These are phyloP conservation scores for Leccinum fuscescens DNA, from an alignment of 1,284 basidiomycete genomes.

Conservation along the genomic window DNA sequence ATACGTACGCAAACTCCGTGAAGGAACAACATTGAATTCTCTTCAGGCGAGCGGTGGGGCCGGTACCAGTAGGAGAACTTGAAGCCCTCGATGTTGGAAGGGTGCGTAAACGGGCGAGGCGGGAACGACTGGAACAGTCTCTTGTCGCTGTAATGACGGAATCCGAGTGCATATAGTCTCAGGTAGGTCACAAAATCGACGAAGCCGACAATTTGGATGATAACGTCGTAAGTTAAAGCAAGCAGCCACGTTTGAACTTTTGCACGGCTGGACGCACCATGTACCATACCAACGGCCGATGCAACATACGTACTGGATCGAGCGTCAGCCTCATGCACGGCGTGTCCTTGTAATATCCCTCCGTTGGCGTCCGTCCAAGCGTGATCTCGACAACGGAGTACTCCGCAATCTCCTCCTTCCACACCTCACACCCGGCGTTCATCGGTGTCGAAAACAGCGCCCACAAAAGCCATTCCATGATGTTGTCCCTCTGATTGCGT, in stretches of 20 bases:
- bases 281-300: conserved; percentile 65
- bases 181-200: conserved; percentile 48
- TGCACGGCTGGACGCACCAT: conserved; percentile 37
- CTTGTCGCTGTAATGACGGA: conserved; percentile 49
- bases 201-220: conserved; percentile 47
- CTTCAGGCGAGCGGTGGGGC: conserved; percentile 47
- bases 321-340: conserved; percentile 52
- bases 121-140: conserved; percentile 49
- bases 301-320: conserved; percentile 52
- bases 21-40: conserved; percentile 56
- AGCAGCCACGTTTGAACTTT: neutral
- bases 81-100: conserved; percentile 35
- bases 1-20: conserved; percentile 62
- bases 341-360: conserved; percentile 37
- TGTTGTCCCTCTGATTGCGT: conserved; percentile 39
- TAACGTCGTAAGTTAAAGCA: neutral
- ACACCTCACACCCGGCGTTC: conserved; percentile 36
- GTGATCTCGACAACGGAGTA: conserved; percentile 41
- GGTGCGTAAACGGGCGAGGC: conserved; percentile 44
- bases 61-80: conserved; percentile 61
- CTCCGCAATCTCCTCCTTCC: conserved; percentile 47
- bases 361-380: conserved; percentile 39
- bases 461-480: conserved; percentile 63
- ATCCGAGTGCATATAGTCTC: conserved; percentile 43
- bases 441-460: conserved; percentile 48